Evolutionary conservation across 305 asterid species (phyloP), one percentile per base, ranked within the genome.

Genomic region (Coffea humblotiana): DNA sequence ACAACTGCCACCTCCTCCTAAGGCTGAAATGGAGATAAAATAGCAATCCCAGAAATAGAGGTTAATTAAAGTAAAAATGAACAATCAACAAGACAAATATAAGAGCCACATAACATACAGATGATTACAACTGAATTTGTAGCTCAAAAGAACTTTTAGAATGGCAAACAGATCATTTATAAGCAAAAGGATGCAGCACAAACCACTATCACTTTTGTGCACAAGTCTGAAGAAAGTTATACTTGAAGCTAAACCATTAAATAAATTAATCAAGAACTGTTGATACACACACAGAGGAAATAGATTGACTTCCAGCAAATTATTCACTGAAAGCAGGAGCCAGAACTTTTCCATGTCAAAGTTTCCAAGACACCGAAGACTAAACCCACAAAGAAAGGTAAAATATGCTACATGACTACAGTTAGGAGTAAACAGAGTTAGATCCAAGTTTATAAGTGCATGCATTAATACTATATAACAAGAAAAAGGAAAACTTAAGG

Each of bases 1-100:
- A 83, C 77, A 84, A 90, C 87, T 81, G 86, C 96, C 86, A 76
- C 92, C 88, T 87, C 91, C 91, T 85, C 85, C 74, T 86, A 85
- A 75, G 7, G 87, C 91, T 91, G 92, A 90, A 91, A 89, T 85
- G 71, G 72, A 86, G 86, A 86, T 84, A 78, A 83, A 82, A 81
- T 81, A 82, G 82, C 76, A 83, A 76, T 81, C 82, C 85, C 84
- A 75, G 76, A 67, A 75, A 83, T 81, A 85, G 23, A 63, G 87
- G 91, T 88, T 85, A 86, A 91, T 71, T 82, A 68, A 76, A 63
- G 65, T 78, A 75, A 72, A 80, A 64, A 64, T 78, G 75, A 78
- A 77, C 77, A 75, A 78, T 29, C 80, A 85, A 78, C 67, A 71
- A 76, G 37, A 77, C 76, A 79, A 52, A 43, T n/a, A 48, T 35